A percentile compares a stretch with the other conserved stretches of the same genome.
phyloP scores from a whole-genome alignment of 2,329 filamentous ascomycete genomes.

The Torrubiellomyces zombiae region DNA sequence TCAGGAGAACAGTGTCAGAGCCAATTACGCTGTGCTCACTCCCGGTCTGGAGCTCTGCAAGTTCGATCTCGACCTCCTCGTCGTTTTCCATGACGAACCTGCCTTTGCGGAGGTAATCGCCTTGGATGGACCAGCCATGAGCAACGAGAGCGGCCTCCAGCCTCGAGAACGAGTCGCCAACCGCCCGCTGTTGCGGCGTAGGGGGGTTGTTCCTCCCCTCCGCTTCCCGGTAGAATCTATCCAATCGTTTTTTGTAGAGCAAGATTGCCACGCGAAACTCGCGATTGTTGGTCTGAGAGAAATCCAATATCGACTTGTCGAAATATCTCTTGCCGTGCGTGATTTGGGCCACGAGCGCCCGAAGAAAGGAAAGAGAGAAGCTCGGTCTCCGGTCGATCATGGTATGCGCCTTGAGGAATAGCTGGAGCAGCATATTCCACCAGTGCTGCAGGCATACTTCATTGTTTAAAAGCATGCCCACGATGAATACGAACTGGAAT shows the following conservation, averaged over 20 bases:
- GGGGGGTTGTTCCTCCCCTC: slow-evolving; percentile 10
- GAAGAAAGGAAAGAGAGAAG: slow-evolving; percentile 30
- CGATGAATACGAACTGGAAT: slow-evolving; percentile 42
- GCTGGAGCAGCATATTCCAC: slow-evolving; percentile 35
- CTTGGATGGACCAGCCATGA: slow-evolving; percentile 39
- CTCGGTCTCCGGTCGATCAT: slow-evolving; percentile 25
- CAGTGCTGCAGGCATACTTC: slow-evolving; percentile 44
- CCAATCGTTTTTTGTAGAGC: slow-evolving; percentile 36
- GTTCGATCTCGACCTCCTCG: slow-evolving; percentile 28
- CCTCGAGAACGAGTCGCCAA: slow-evolving; percentile 28
- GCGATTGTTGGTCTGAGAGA: slow-evolving; percentile 13
- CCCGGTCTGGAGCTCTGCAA: slow-evolving; percentile 34
- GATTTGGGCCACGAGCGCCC: slow-evolving; percentile 36
- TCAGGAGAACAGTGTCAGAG: slow-evolving; percentile 34
- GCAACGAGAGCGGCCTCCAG: slow-evolving; percentile 17
- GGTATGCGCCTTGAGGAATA: slow-evolving; percentile 32
- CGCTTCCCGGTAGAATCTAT: slow-evolving; percentile 25
- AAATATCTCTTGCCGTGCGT: slow-evolving; percentile 33
- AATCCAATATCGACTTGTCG: slow-evolving; percentile 25
- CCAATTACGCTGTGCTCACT: slow-evolving; percentile 37
- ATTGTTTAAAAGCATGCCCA: slow-evolving; percentile 40
- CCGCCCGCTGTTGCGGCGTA: slow-evolving; percentile 23
- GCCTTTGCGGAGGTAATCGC: slow-evolving; percentile 30
- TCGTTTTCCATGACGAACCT: slow-evolving; percentile 35
- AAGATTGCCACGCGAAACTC: slow-evolving; percentile 30